Percentiles rank a stretch among this genome's conserved stretches.
Conservation (phyloP, 1,139 yeast genomes). For the Suhomyces choctaworum region DNA sequence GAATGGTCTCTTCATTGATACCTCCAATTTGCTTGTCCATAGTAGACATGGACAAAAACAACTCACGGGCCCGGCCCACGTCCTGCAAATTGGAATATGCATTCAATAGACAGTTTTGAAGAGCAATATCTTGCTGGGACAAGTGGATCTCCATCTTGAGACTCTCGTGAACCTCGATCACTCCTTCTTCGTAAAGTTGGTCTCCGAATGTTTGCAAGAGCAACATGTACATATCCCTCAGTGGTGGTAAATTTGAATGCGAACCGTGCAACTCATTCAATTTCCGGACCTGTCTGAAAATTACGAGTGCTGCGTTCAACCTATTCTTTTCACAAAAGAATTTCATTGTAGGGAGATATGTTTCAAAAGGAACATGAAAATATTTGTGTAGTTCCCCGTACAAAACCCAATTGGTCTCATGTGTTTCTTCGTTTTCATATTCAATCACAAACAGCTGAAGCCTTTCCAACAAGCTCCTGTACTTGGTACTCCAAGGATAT, state of each 20-base stretch:
- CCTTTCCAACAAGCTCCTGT: conserved; percentile 35
- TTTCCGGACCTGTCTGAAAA: conserved; percentile 64
- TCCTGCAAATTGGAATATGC: conserved; percentile 69
- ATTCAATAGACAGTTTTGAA: conserved; percentile 64
- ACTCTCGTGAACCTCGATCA: conserved; percentile 62
- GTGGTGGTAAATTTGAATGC: conserved; percentile 53
- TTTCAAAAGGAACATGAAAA: conserved; percentile 60
- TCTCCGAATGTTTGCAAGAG: conserved; percentile 65
- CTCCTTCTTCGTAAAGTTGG: conserved; percentile 64
- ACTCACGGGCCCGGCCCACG: conserved; percentile 57
- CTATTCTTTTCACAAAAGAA: conserved; percentile 59
- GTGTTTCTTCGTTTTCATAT: conserved; percentile 40
- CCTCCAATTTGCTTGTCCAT: conserved; percentile 52
- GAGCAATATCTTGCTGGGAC: conserved; percentile 52
- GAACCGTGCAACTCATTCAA: conserved; percentile 56
- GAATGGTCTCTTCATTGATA: conserved; percentile 66
- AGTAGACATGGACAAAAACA: conserved; percentile 60
- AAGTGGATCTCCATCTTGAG: conserved; percentile 65
- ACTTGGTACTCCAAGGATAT: conserved; percentile 28
- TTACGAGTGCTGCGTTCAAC: conserved; percentile 63
- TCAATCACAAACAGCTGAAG: conserved; percentile 50
- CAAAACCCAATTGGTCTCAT: conserved; percentile 61
- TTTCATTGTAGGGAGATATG: conserved; percentile 60
- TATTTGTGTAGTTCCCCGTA: conserved; percentile 61
- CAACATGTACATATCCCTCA: conserved; percentile 63